These are phyloP conservation scores for Gonium pectorale DNA, from an alignment of 139 green algal species.

Conservation along the genomic window DNA sequence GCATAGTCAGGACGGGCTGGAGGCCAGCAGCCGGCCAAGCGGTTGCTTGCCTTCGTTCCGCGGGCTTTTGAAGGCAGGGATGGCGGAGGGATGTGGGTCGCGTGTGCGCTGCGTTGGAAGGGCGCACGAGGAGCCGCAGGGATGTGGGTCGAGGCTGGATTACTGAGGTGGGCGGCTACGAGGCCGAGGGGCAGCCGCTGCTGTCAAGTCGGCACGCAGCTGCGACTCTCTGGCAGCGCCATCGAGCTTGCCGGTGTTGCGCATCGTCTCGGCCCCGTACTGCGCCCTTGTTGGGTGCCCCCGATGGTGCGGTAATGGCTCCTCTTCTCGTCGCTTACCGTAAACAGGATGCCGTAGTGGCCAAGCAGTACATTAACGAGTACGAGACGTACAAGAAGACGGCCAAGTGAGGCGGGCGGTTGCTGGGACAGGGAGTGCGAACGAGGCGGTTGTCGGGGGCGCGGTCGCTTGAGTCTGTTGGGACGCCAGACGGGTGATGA, in stretches of 20 bases:
- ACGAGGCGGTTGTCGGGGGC: no score
- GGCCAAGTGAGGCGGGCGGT: slow-evolving; percentile 50
- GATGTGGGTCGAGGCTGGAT: neutral
- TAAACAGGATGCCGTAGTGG: slow-evolving; percentile 93
- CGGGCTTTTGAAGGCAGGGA: neutral
- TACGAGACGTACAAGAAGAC: slow-evolving; percentile 72
- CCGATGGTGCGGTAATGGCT: no score
- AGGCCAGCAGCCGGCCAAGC: no score
- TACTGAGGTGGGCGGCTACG: neutral
- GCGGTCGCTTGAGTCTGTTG: slow-evolving; percentile 38
- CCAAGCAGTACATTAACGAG: slow-evolving; percentile 88
- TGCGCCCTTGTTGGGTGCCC: no score
- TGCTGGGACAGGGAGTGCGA: slow-evolving; percentile 61
- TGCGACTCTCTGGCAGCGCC: neutral
- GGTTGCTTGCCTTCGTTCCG: neutral
- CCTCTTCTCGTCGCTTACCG: no score
- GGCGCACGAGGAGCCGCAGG: no score
- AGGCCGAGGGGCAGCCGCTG: neutral
- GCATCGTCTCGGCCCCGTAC: no score
- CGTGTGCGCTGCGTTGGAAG: no score
- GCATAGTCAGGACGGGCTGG: neutral
- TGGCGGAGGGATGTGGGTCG: neutral
- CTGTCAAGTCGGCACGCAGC: neutral
- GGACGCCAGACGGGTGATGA: neutral
- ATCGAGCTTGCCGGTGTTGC: neutral